phyloP scores from a whole-genome alignment of 1,284 basidiomycete species.

The Pseudozyma sp. region DNA sequence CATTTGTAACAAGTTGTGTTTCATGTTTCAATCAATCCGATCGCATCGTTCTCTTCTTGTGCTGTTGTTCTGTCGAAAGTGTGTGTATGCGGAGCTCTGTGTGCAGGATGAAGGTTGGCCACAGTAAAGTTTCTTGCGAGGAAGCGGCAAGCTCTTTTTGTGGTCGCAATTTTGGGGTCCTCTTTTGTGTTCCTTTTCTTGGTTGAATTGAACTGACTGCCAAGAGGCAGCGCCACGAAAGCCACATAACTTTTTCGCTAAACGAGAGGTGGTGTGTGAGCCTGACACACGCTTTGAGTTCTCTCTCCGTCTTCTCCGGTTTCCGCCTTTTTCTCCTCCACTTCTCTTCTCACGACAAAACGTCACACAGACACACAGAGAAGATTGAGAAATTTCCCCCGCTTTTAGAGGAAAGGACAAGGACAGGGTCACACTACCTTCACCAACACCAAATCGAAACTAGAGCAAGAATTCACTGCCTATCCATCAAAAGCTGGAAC shows the following conservation, averaged over 20 bases:
- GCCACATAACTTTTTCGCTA: no score
- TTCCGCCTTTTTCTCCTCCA: conserved; percentile 9
- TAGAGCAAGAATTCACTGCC: neutral
- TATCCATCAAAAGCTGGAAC: no score
- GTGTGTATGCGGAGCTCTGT: neutral
- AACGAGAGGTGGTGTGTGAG: no score
- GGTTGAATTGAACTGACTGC: no score
- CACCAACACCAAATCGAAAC: neutral
- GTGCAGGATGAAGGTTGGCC: neutral
- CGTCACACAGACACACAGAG: neutral
- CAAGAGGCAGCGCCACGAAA: no score
- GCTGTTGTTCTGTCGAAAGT: neutral
- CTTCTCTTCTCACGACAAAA: neutral
- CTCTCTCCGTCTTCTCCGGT: conserved; percentile 9
- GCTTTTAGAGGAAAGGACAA: conserved; percentile 1
- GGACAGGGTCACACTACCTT: conserved; percentile 5
- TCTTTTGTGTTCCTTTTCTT: no score
- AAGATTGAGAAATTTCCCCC: neutral
- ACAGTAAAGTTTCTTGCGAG: neutral
- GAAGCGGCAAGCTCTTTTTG: no score
- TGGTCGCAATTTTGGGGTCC: no score
- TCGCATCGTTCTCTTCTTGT: conserved; percentile 1
- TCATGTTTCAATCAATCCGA: neutral
- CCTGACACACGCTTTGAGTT: neutral
- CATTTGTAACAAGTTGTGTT: conserved; percentile 6